phyloP scores from a whole-genome alignment of 768 basidiomycete species.

The Hypholoma sublateritium region DNA sequence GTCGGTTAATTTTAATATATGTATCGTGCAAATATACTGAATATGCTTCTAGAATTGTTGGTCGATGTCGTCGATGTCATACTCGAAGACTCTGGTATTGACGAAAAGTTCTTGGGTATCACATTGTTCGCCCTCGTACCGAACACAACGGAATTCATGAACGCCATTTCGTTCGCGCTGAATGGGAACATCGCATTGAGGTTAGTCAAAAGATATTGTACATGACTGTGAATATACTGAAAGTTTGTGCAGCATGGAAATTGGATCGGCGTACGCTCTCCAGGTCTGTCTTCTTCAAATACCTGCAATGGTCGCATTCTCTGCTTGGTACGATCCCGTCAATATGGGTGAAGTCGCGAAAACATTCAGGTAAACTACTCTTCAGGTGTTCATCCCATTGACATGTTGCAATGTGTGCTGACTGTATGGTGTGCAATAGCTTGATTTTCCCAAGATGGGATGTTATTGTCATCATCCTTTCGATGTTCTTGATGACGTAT shows the following conservation, averaged over 20 bases:
- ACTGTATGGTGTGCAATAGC: constrained; percentile 37
- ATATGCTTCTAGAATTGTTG: constrained; percentile 66
- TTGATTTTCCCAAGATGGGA: constrained; percentile 99
- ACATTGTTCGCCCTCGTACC: constrained; percentile 97
- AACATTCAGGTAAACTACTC: constrained; percentile 62
- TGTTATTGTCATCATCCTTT: constrained; percentile 89
- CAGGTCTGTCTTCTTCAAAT: constrained; percentile 98
- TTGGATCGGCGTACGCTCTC: constrained; percentile 97
- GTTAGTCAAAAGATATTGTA: constrained; percentile 40
- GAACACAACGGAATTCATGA: constrained; percentile 99
- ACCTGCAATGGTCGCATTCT: constrained; percentile 98
- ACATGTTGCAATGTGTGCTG: constrained; percentile 2
- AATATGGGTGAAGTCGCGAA: constrained; percentile 85
- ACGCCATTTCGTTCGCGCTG: constrained; percentile 96
- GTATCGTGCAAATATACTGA: not conserved
- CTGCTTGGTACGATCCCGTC: constrained; percentile 88
- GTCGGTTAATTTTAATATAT: constrained; percentile 43
- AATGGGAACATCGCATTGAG: constrained; percentile 96
- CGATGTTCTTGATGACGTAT: constrained; percentile 97
- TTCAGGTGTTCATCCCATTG: not conserved
- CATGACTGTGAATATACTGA: not conserved
- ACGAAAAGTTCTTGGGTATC: constrained; percentile 96
- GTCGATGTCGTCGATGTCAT: constrained; percentile 96
- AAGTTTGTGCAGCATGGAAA: constrained; percentile 80
- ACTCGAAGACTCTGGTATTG: constrained; percentile 85